These are phyloP conservation scores for Lachnellula arida DNA, from an alignment of 2,329 filamentous ascomycete genomes.

Conservation along the genomic window DNA sequence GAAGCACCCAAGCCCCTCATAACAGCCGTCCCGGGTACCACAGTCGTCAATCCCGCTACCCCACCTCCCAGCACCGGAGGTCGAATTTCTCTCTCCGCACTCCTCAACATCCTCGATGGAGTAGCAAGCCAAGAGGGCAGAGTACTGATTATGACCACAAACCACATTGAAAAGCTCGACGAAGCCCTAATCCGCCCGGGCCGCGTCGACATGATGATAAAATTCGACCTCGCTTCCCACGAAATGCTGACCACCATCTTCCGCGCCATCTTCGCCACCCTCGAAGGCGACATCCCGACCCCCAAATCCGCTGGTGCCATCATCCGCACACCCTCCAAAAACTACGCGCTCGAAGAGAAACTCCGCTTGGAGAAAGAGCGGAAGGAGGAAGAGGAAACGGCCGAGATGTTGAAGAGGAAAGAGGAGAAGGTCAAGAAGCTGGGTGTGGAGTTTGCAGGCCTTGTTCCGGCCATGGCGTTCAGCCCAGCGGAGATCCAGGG, in stretches of 20 bases:
- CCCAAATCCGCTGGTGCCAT: background rate
- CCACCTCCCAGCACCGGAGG: conserved; percentile 9
- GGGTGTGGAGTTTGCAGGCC: conserved; percentile 46
- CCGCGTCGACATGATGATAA: conserved; percentile 54
- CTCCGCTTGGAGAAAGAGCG: conserved; percentile 1
- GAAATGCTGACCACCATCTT: conserved; percentile 30
- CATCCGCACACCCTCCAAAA: background rate
- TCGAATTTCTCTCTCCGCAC: conserved; percentile 53
- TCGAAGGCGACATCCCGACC: conserved; percentile 26
- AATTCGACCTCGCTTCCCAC: conserved; percentile 40
- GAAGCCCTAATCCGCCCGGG: conserved; percentile 58
- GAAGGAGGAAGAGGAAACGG: conserved; percentile 3
- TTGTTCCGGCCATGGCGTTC: conserved; percentile 48
- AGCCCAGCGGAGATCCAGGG: conserved; percentile 62
- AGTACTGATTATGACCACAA: conserved; percentile 68
- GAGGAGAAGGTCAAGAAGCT: conserved; percentile 34
- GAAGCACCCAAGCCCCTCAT: conserved; percentile 20
- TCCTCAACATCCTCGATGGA: conserved; percentile 66
- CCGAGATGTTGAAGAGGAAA: conserved; percentile 13
- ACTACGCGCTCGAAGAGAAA: background rate
- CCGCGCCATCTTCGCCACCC: conserved; percentile 34
- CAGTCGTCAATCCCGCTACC: conserved; percentile 2
- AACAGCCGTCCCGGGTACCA: conserved; percentile 3
- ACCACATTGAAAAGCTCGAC: conserved; percentile 58
- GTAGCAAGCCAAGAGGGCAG: conserved; percentile 63